A percentile compares a stretch with the other conserved stretches of the same genome.
phyloP scores from a whole-genome alignment of 2,329 filamentous ascomycete species.

The Cladosporium velox region DNA sequence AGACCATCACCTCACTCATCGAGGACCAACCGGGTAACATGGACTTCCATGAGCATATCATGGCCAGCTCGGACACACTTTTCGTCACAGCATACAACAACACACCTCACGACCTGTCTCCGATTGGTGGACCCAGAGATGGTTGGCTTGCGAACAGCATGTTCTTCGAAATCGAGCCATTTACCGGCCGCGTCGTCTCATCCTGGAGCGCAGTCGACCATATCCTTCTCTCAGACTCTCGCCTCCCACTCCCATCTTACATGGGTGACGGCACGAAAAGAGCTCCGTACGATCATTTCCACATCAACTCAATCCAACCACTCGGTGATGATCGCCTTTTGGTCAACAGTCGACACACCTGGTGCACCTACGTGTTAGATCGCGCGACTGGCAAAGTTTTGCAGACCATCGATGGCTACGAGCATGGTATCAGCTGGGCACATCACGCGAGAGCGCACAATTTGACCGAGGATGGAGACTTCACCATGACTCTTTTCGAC shows the following conservation, averaged over 20 bases:
- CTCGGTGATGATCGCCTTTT: conserved; percentile 30
- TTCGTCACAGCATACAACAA: conserved; percentile 37
- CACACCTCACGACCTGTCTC: conserved; percentile 36
- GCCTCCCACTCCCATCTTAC: conserved; percentile 19
- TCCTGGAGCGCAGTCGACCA: conserved; percentile 46
- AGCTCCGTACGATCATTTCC: conserved; percentile 32
- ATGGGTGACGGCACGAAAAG: conserved; percentile 19
- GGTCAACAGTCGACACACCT: conserved; percentile 30
- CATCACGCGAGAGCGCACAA: conserved; percentile 30
- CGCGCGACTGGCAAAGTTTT: conserved; percentile 26
- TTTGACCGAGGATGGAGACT: conserved; percentile 25
- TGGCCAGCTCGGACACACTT: conserved; percentile 37
- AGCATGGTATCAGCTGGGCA: conserved; percentile 29
- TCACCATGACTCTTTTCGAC: conserved; percentile 30
- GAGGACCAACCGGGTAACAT: conserved; percentile 24
- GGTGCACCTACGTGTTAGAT: conserved; percentile 29
- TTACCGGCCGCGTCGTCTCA: conserved; percentile 44
- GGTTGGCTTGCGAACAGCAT: conserved; percentile 42
- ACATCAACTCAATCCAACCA: conserved; percentile 33
- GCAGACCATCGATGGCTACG: conserved; percentile 29
- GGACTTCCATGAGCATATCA: conserved; percentile 39
- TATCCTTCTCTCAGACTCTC: conserved; percentile 26
- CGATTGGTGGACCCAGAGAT: conserved; percentile 37
- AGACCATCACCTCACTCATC: conserved; percentile 19
- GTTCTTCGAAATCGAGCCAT: conserved; percentile 48